Evolutionary conservation across 768 basidiomycete genomes (phyloP).

Genomic region (Lepiota brunneoincarnata): DNA sequence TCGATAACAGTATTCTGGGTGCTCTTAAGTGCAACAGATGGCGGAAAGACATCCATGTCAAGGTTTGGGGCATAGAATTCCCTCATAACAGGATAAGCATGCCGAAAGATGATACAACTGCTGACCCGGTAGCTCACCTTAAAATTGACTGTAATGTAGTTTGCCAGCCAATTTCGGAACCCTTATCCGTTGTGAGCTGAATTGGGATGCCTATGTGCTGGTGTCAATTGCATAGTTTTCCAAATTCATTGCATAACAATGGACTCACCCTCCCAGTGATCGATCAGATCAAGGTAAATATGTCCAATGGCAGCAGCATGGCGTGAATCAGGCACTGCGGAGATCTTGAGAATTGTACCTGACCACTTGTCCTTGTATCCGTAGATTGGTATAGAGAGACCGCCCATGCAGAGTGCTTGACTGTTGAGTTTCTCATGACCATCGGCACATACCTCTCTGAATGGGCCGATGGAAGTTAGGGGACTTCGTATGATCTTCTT

Average conservation of each 20-base stretch:
- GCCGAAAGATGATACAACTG: background rate
- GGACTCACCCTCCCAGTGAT: slow-evolving; percentile 18
- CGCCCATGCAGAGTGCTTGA: slow-evolving; percentile 23
- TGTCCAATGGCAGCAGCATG: slow-evolving; percentile 20
- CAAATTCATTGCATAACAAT: background rate
- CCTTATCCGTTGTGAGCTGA: slow-evolving; percentile 4
- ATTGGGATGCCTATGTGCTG: background rate
- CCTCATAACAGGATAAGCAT: background rate
- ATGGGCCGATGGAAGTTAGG: slow-evolving; percentile 19
- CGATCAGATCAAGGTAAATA: slow-evolving; percentile 21
- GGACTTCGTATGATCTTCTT: slow-evolving; percentile 12
- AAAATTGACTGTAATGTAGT: background rate
- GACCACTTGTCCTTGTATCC: slow-evolving; percentile 23
- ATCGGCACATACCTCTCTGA: slow-evolving; percentile 23
- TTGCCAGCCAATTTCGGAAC: slow-evolving; percentile 1
- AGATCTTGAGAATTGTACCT: slow-evolving; percentile 19
- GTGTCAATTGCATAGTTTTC: background rate
- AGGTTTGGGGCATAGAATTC: slow-evolving; percentile 20
- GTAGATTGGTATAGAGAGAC: slow-evolving; percentile 21
- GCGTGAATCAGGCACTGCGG: slow-evolving; percentile 20
- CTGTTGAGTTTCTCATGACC: slow-evolving; percentile 12
- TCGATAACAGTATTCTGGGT: slow-evolving; percentile 15
- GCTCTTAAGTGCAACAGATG: slow-evolving; percentile 18
- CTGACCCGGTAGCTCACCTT: background rate
- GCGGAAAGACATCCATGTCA: slow-evolving; percentile 16